phyloP scores from a whole-genome alignment of 2,329 filamentous ascomycete genomes.

The Beauveria pseudobassiana region DNA sequence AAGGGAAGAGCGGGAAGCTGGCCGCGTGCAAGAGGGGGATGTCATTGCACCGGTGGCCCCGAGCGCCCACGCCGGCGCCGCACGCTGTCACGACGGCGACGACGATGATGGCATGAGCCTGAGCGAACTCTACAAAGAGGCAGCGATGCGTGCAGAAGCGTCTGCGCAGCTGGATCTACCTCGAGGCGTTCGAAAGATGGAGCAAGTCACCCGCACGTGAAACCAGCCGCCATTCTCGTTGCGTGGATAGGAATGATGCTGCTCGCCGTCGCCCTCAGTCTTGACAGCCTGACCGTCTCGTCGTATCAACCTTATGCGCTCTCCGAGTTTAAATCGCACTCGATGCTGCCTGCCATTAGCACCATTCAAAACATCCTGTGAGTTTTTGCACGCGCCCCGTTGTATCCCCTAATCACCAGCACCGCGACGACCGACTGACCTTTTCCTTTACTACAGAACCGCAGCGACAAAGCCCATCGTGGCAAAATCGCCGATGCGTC shows the following conservation, averaged over 20 bases:
- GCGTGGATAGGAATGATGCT: slow-evolving; percentile 8
- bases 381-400: background rate
- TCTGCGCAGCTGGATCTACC: background rate
- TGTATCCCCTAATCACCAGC: background rate
- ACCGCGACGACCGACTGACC: background rate
- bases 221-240: background rate
- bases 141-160: background rate
- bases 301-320: slow-evolving; percentile 9
- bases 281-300: background rate
- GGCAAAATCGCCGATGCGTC: slow-evolving; percentile 55
- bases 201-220: slow-evolving; percentile 2
- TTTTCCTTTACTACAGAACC: background rate
- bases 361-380: slow-evolving; percentile 6
- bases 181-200: slow-evolving; percentile 3
- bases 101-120: background rate
- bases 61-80: background rate
- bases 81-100: background rate
- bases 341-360: background rate
- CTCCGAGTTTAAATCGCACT: slow-evolving; percentile 3
- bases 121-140: background rate
- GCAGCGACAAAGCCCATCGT: slow-evolving; percentile 25
- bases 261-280: background rate
- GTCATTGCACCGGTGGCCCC: background rate
- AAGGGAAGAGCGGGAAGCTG: background rate
- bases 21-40: background rate